Evolutionary conservation across 306 rosid genomes (phyloP).

Genomic region (Crotalaria pallida): DNA sequence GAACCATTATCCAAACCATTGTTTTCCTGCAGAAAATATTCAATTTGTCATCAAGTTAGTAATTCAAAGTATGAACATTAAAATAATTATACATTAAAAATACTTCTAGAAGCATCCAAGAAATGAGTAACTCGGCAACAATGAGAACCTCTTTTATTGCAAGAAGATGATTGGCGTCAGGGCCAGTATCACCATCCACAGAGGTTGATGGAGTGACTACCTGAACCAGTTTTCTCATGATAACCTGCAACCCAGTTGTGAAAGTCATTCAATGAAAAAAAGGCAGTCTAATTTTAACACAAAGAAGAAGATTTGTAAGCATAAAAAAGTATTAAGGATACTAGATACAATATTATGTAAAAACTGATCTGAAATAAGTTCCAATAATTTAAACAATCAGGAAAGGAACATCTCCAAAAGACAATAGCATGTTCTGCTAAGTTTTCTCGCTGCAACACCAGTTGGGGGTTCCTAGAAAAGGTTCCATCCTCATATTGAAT

Average conservation of each 20-base stretch:
- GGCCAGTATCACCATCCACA: constrained; percentile 69
- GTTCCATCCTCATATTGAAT: neutral
- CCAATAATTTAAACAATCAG: neutral
- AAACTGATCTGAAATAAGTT: neutral
- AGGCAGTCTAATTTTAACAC: neutral
- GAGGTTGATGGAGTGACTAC: constrained; percentile 84
- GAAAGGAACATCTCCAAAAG: constrained; percentile 8
- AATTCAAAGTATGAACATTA: constrained; percentile 12
- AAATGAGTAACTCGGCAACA: neutral
- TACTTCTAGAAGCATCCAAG: neutral
- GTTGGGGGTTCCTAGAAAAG: neutral
- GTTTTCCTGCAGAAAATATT: constrained; percentile 41
- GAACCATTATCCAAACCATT: constrained; percentile 54
- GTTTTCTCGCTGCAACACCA: constrained; percentile 11
- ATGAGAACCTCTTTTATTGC: constrained; percentile 78
- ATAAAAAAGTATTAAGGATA: constrained; percentile 4
- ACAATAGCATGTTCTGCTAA: neutral
- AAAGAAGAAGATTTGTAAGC: neutral
- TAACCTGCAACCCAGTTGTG: constrained; percentile 44
- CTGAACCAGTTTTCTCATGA: constrained; percentile 68
- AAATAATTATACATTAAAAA: neutral
- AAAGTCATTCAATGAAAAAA: constrained; percentile 22
- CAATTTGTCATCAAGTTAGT: constrained; percentile 6
- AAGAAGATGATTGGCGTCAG: constrained; percentile 83
- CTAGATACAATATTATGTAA: neutral